phyloP scores from a whole-genome alignment of 345 rosid genomes.

The Pistacia integerrima region DNA sequence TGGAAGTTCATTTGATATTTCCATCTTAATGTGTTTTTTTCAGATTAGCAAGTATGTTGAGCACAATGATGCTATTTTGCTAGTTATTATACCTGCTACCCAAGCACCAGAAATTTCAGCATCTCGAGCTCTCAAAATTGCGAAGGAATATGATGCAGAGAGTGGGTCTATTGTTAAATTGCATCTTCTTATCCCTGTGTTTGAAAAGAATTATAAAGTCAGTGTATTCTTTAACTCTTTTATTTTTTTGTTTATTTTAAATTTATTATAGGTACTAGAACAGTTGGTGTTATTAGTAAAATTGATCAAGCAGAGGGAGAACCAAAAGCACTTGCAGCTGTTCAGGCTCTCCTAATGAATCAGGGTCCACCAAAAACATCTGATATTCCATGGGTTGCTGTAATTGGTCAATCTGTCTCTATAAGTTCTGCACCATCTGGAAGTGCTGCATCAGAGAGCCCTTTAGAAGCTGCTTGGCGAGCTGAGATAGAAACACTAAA shows the following conservation, averaged over 20 bases:
- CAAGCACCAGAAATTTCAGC: conserved; percentile 92
- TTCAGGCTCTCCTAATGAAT: conserved; percentile 87
- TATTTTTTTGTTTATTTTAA: conserved; percentile 10
- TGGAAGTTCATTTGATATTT: conserved; percentile 22
- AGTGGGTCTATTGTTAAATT: conserved; percentile 46
- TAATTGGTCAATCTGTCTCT: conserved; percentile 95
- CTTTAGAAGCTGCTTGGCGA: conserved; percentile 99
- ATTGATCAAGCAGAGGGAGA: conserved; percentile 95
- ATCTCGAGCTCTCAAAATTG: conserved; percentile 84
- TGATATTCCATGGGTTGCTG: conserved; percentile 96
- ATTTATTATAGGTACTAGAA: conserved; percentile 80
- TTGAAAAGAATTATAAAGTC: neutral
- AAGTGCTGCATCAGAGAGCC: conserved; percentile 63
- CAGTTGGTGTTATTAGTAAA: conserved; percentile 85
- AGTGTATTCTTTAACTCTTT: neutral
- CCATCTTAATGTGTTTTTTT: conserved; percentile 19
- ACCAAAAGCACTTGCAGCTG: conserved; percentile 91
- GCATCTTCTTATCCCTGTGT: conserved; percentile 16
- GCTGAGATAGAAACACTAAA: conserved; percentile 93
- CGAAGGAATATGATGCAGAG: conserved; percentile 90
- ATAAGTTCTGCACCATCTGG: conserved; percentile 90
- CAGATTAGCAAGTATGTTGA: conserved; percentile 79
- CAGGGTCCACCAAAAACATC: conserved; percentile 94
- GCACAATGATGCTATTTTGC: conserved; percentile 89
- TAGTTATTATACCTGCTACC: conserved; percentile 86